Evolutionary conservation across 2,329 filamentous ascomycete genomes (phyloP).

Genomic region (Penicillium janthinellum): DNA sequence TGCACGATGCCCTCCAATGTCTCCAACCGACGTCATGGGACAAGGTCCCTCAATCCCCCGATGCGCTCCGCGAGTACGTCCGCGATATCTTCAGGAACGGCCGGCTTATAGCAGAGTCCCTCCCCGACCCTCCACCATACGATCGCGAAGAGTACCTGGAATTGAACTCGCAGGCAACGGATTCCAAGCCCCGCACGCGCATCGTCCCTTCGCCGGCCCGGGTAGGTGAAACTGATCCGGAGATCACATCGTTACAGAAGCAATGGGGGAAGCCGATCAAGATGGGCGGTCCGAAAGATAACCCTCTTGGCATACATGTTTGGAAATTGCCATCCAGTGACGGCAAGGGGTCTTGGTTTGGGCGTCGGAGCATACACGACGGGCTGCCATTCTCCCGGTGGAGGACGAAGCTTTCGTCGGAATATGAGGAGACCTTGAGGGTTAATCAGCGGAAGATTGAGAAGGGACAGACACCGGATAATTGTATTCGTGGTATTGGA

Average conservation of each 20-base stretch:
- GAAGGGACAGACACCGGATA: slow-evolving; percentile 66
- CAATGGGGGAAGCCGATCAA: slow-evolving; percentile 80
- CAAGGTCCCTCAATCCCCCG: slow-evolving; percentile 46
- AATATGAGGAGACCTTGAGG: slow-evolving; percentile 78
- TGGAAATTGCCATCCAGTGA: slow-evolving; percentile 81
- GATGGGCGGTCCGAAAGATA: slow-evolving; percentile 64
- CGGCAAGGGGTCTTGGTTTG: slow-evolving; percentile 86
- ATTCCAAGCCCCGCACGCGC: slow-evolving; percentile 48
- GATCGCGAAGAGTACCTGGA: slow-evolving; percentile 40
- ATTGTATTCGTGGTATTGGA: slow-evolving; percentile 81
- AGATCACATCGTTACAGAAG: slow-evolving; percentile 67
- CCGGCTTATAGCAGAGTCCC: slow-evolving; percentile 73
- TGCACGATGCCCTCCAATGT: slow-evolving; percentile 62
- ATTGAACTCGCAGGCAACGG: neutral
- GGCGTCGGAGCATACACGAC: slow-evolving; percentile 77
- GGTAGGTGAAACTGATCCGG: slow-evolving; percentile 51
- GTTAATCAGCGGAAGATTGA: slow-evolving; percentile 69
- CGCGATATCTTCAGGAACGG: slow-evolving; percentile 64
- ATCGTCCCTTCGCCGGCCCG: slow-evolving; percentile 56
- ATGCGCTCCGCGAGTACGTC: slow-evolving; percentile 58
- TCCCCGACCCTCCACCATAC: slow-evolving; percentile 60
- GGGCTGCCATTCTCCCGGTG: slow-evolving; percentile 76
- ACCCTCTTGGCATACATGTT: slow-evolving; percentile 73
- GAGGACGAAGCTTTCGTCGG: slow-evolving; percentile 72
- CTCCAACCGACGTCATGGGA: slow-evolving; percentile 61